phyloP scores from a whole-genome alignment of 2,329 filamentous ascomycete species.

The Pseudocercospora eumusae region DNA sequence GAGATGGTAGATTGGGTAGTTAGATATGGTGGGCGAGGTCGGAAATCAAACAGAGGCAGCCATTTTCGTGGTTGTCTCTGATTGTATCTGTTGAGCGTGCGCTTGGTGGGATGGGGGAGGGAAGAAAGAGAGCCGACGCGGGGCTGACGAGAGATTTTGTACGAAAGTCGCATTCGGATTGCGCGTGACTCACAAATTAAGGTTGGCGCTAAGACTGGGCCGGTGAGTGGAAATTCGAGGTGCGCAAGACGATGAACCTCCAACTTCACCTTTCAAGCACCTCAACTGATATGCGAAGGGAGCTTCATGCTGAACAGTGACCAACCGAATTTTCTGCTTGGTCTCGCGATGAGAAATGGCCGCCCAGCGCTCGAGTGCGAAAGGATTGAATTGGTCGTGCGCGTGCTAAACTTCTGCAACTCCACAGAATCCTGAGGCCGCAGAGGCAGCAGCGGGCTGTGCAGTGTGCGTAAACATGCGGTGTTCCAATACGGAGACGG shows the following conservation, averaged over 20 bases:
- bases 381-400: too few relatives aligned
- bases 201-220: background rate
- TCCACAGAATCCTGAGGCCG: background rate
- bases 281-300: too few relatives aligned
- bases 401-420: background rate
- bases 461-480: background rate
- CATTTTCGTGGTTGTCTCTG: constrained; percentile 38
- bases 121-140: constrained; percentile 16
- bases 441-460: constrained; percentile 1
- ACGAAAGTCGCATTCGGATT: background rate
- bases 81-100: constrained; percentile 22
- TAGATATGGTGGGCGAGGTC: constrained; percentile 37
- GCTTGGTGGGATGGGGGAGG: constrained; percentile 21
- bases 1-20: constrained; percentile 27
- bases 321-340: background rate
- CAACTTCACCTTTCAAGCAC: too few relatives aligned
- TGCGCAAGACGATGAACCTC: background rate
- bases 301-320: background rate
- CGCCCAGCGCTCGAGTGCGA: background rate
- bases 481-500: constrained; percentile 1
- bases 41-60: constrained; percentile 37
- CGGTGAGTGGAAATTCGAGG: background rate
- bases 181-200: background rate
- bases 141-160: background rate
- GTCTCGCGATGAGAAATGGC: background rate